Evolutionary conservation across 805 yeast genomes (phyloP).

Genomic region (Starmerella cellae): DNA sequence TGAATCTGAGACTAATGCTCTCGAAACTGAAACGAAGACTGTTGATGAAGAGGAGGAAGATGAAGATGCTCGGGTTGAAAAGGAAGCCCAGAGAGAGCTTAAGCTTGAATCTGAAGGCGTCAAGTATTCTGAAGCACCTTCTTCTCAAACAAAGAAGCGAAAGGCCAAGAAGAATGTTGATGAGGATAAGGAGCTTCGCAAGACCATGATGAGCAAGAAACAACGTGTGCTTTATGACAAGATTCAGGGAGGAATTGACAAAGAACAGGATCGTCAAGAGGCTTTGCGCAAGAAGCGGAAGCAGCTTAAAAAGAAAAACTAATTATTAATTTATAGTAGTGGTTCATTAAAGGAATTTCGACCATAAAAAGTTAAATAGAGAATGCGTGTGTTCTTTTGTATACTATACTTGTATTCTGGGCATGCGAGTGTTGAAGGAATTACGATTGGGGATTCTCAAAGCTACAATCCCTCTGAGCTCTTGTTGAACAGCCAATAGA

Average conservation of each 20-base stretch:
- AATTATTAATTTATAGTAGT: background rate
- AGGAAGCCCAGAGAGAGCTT: slow-evolving; percentile 57
- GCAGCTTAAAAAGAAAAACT: slow-evolving; percentile 25
- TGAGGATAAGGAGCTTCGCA: slow-evolving; percentile 81
- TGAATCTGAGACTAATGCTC: slow-evolving; percentile 26
- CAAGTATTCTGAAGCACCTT: slow-evolving; percentile 44
- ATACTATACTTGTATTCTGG: slow-evolving; percentile 10
- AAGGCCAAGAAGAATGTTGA: slow-evolving; percentile 37
- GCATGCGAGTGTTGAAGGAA: slow-evolving; percentile 64
- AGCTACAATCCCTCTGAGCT: slow-evolving; percentile 52
- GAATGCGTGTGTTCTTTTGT: too few relatives aligned
- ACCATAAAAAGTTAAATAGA: too few relatives aligned
- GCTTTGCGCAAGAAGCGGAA: slow-evolving; percentile 53
- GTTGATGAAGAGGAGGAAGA: slow-evolving; percentile 45
- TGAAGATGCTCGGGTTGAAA: slow-evolving; percentile 35
- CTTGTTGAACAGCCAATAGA: slow-evolving; percentile 48
- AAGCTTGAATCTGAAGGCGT: slow-evolving; percentile 87
- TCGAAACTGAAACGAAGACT: slow-evolving; percentile 27
- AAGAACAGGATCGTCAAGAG: slow-evolving; percentile 67
- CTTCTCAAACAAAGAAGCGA: slow-evolving; percentile 27
- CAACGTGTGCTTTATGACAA: slow-evolving; percentile 86
- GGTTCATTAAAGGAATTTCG: too few relatives aligned
- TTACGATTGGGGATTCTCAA: slow-evolving; percentile 65
- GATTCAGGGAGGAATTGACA: slow-evolving; percentile 82
- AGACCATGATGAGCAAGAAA: slow-evolving; percentile 96